These are phyloP conservation scores for Hypsizygus marmoreus DNA, from an alignment of 768 basidiomycete species.

Conservation along the genomic window DNA sequence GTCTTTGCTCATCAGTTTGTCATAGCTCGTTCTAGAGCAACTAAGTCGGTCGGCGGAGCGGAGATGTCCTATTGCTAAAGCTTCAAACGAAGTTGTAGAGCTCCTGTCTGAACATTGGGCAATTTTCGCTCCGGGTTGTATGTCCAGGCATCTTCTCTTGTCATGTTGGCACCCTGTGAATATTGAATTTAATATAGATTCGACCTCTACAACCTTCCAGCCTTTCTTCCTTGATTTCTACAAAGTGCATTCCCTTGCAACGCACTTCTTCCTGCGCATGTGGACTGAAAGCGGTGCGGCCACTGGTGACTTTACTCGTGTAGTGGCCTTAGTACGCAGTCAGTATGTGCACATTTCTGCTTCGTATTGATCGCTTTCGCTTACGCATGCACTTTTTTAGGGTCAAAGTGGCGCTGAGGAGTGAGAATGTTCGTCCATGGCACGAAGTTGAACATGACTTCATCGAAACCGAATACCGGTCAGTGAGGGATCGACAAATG, in stretches of 20 bases:
- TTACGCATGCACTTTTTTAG: conserved; percentile 36
- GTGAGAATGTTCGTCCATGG: conserved; percentile 78
- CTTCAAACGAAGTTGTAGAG: conserved; percentile 85
- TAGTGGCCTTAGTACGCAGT: conserved; percentile 77
- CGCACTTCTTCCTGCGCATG: conserved; percentile 88
- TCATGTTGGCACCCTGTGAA: conserved; percentile 9
- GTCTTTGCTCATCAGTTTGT: conserved; percentile 12
- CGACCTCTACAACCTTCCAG: conserved; percentile 78
- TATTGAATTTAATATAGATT: conserved; percentile 46
- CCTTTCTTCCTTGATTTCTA: conserved; percentile 88
- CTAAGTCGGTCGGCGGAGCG: conserved; percentile 70
- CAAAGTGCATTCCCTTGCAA: conserved; percentile 78
- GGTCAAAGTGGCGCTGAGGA: conserved; percentile 73
- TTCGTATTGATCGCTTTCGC: conserved; percentile 1
- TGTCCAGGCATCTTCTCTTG: conserved; percentile 24
- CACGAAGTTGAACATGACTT: conserved; percentile 83
- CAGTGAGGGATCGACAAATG: conserved; percentile 88
- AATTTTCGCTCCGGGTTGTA: conserved; percentile 85
- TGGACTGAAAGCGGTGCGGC: conserved; percentile 88
- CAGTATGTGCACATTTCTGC: conserved; percentile 57
- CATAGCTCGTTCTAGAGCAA: conserved; percentile 80
- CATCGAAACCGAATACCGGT: conserved; percentile 78
- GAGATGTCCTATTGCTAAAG: conserved; percentile 80
- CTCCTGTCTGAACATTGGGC: conserved; percentile 84
- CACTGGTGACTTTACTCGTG: conserved; percentile 72